Evolutionary conservation across 257 asterid genomes (phyloP).

Genomic region (Scutellaria minor): DNA sequence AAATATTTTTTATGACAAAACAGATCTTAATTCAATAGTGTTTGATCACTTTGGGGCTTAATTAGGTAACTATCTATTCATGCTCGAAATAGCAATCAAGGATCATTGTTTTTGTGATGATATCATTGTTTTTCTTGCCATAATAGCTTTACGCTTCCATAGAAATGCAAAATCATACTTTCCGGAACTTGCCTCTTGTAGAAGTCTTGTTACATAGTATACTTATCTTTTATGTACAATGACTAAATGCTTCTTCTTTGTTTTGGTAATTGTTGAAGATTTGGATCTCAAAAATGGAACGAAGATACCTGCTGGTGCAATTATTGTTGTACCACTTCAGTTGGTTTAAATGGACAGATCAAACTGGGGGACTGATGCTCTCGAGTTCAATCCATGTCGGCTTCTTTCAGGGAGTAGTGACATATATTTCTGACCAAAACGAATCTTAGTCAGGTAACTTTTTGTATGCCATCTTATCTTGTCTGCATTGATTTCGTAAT

Average conservation of each 20-base stretch:
- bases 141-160: background rate
- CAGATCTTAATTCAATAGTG: background rate
- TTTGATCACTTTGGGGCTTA: background rate
- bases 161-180: background rate
- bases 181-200: constrained; percentile 1
- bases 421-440: constrained; percentile 25
- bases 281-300: constrained; percentile 42
- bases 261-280: constrained; percentile 44
- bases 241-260: constrained; percentile 26
- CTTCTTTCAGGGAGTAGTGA: constrained; percentile 39
- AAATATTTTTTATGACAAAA: background rate
- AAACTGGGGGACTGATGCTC: constrained; percentile 55
- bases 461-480: constrained; percentile 5
- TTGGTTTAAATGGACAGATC: constrained; percentile 46
- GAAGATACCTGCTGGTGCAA: constrained; percentile 54
- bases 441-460: constrained; percentile 37
- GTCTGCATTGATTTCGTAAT: background rate
- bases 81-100: background rate
- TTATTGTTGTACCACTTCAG: constrained; percentile 49
- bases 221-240: constrained; percentile 7
- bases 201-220: constrained; percentile 6
- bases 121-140: background rate
- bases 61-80: background rate
- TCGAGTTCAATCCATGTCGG: constrained; percentile 47
- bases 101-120: background rate